Evolutionary conservation across 768 basidiomycete genomes (phyloP), one percentile per base, ranked within the genome.

Genomic region (Gloeophyllum trabeum): DNA sequence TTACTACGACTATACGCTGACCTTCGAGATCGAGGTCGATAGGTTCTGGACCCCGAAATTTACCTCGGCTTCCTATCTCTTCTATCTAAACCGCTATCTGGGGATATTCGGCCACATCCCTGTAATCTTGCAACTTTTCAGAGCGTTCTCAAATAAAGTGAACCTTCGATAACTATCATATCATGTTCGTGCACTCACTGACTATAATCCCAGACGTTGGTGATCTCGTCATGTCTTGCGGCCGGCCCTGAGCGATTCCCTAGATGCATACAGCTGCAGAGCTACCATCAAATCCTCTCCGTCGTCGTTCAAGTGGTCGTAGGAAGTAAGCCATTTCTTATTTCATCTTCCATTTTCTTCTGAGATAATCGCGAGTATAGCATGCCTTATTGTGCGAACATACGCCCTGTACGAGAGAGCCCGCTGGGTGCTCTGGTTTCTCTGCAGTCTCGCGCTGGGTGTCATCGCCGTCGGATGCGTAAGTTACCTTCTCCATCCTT

Each of bases 1-100:
- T 18, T 50, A 64, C 13, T 68, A 70, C 39, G 75, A 76, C 39
- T 71, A 69, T 45, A 26, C 60, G 28, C 53, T 73, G 28, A 76
- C 75, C 0, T 47, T 76, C 4, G 37, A 47, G 1, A 40, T 45
- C 22, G 75, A 76, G 45, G 56, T 70, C 5, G 59, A 63, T 18
- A 53, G 61, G 12, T 69, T 66, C 53, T 76, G 75, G 74, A 47
- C 37, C 6, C 41, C 51, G 2, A 53, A 48, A 4, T 21, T 62
- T 4, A 61, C 54, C 26, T 64, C 58, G 57, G 58, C 51, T 2
- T 54, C 57, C 2, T 53, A 56, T 14, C 50, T 71, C 3, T 71
- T 71, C 54, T 61, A 63, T 38, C 24, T 61, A 21, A 70, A 66
- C 34, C 66, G 70, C 6, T 73, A 71, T 41, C 19, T 63, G n/a